A percentile compares a stretch with the other conserved stretches of the same genome.
Conservation (phyloP, 2,329 filamentous ascomycete genomes). For the Penicillium sp. region DNA sequence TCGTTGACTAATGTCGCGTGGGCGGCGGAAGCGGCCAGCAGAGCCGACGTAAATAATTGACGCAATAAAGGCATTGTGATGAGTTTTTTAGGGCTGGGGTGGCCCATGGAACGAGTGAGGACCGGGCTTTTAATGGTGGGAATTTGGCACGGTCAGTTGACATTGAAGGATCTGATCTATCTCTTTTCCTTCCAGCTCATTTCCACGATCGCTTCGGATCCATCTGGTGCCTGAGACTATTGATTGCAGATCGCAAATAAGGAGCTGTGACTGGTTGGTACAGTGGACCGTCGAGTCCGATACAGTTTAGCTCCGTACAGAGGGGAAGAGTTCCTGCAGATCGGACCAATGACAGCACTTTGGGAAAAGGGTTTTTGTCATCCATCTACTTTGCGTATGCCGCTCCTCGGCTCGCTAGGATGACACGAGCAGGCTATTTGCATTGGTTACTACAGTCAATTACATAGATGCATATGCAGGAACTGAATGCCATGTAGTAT, state of each 20-base stretch:
- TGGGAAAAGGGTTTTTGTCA: neutral
- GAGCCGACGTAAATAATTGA: slow-evolving; percentile 10
- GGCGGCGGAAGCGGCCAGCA: slow-evolving; percentile 17
- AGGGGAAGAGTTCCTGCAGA: neutral
- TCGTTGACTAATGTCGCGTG: slow-evolving; percentile 32
- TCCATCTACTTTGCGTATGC: neutral
- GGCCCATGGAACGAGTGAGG: neutral
- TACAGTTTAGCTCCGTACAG: slow-evolving; percentile 2
- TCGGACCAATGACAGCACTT: neutral
- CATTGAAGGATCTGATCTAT: neutral
- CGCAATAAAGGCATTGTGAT: slow-evolving; percentile 20
- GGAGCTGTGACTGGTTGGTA: slow-evolving; percentile 11
- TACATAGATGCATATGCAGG: neutral
- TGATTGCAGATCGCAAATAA: slow-evolving; percentile 13
- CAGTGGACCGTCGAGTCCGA: neutral
- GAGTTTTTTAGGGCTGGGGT: neutral
- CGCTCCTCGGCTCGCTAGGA: neutral
- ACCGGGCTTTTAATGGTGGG: neutral
- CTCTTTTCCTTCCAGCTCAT: slow-evolving; percentile 11
- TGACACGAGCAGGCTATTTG: neutral
- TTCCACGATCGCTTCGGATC: slow-evolving; percentile 8
- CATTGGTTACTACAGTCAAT: neutral
- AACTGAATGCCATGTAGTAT: neutral
- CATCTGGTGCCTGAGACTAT: slow-evolving; percentile 19
- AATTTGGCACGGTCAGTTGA: neutral